phyloP scores from a whole-genome alignment of 108 stramenopile species.

The Cyclostephanos invisitatus region DNA sequence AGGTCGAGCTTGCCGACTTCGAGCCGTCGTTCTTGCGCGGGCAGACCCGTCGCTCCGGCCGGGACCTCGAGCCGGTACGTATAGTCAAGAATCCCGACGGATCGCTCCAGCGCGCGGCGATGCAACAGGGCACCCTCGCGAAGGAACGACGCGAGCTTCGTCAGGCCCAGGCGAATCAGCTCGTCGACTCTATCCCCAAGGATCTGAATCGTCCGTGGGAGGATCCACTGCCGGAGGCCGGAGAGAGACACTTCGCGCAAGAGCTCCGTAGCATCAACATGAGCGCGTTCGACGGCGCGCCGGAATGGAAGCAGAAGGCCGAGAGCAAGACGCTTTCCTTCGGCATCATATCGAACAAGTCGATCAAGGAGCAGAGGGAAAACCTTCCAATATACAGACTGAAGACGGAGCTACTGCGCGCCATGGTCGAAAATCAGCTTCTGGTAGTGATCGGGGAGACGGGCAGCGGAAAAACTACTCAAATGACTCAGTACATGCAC shows the following conservation, averaged over 20 bases:
- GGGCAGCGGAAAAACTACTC: slow-evolving; percentile 95
- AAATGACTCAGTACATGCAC: slow-evolving; percentile 98
- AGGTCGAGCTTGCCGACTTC: slow-evolving; percentile 92
- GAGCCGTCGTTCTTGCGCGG: slow-evolving; percentile 97
- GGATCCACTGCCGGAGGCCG: slow-evolving; percentile 97
- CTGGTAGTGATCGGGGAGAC: slow-evolving; percentile 98
- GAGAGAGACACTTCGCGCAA: slow-evolving; percentile 97
- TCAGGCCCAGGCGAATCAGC: slow-evolving; percentile 93
- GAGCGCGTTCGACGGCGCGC: slow-evolving; percentile 84
- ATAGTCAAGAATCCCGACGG: slow-evolving; percentile 99
- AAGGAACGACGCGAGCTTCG: slow-evolving; percentile 97
- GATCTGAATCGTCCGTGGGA: slow-evolving; percentile 98
- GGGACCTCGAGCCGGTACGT: slow-evolving; percentile 86
- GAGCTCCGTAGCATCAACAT: slow-evolving; percentile 96
- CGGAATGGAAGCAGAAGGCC: slow-evolving; percentile 98
- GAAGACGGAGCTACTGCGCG: slow-evolving; percentile 82
- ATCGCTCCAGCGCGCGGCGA: slow-evolving; percentile 93
- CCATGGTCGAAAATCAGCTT: slow-evolving; percentile 86
- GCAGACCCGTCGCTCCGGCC: slow-evolving; percentile 83
- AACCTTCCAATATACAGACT: slow-evolving; percentile 89
- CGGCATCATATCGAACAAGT: slow-evolving; percentile 92
- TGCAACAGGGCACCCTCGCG: slow-evolving; percentile 90
- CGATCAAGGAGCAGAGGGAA: slow-evolving; percentile 95
- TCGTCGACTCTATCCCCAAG: slow-evolving; percentile 98
- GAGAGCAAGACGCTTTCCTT: slow-evolving; percentile 92